Base-by-base conservation (phyloP, 805 yeast species). In the Maudiozyma serrabonitensis region DNA sequence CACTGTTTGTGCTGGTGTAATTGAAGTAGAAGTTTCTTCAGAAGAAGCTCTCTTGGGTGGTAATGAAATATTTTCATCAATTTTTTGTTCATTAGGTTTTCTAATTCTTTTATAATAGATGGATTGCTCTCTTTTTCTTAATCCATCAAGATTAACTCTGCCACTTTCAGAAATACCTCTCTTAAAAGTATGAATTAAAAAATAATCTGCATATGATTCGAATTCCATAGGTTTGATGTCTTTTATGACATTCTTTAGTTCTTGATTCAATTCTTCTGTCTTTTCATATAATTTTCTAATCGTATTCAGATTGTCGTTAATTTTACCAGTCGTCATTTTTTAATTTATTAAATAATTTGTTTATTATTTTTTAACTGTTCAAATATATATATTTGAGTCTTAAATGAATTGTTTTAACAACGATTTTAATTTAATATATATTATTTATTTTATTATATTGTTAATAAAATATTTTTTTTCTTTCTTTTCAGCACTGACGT, bases 81-180 rank as follows among this genome's bases (percentile, higher is more conserved):
- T 42, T 28, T 23, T 35, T 18, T 23, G 39, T 13, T 44, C n/a
- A 19, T 31, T 49, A 34, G 42, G 40, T 23, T 52, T 51, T 46
- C 53, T 60, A 5, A 59, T 54, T 45, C 54, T 57, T 44, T 58
- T 56, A 44, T 62, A 65, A 48, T 60, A 61, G 7, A 54, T 51
- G 1, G 62, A 55, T 43, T 62, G 56, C 41, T 61, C 61, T 45
- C 57, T 59, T 41, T 59, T 57, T 47, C 59, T 60, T 28, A 64
- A 49, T 13, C 56, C 55, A 13, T 56, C 61, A 15, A 64, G 50
- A 46, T 65, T 61, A 31, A 67, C 68, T 41, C 52, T 54, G 0
- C 70, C 69, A 50, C 69, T 60, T 9, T 58, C 62, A 12, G 69
- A 62, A 16, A 54, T 55, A 6, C 69, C 69, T 46, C 54, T 60